Evolutionary conservation across 306 rosid genomes (phyloP).

Genomic region (Dryas alaskensis): DNA sequence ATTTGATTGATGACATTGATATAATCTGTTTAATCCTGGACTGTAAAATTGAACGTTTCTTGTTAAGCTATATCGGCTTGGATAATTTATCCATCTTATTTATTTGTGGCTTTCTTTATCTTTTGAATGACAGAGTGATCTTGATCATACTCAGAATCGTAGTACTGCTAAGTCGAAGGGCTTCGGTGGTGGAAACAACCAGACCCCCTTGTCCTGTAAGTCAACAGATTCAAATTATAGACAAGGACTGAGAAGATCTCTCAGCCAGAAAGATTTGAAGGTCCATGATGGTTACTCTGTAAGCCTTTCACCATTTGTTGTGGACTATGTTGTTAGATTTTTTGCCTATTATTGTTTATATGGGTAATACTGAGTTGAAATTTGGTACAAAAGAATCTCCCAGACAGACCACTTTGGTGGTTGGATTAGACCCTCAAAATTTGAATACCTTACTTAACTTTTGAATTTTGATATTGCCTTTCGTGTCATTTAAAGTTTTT

Average conservation of each 20-base stretch:
- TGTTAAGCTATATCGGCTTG: not conserved
- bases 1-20: not conserved
- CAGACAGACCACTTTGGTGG: not conserved
- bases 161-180: conserved; percentile 43
- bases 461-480: not conserved
- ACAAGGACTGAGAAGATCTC: conserved; percentile 63
- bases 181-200: conserved; percentile 42
- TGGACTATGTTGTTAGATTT: not conserved
- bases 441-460: not conserved
- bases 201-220: conserved; percentile 33
- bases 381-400: not conserved
- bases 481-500: conserved; percentile 11
- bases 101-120: conserved; percentile 11
- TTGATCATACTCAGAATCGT: conserved; percentile 57
- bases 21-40: not conserved
- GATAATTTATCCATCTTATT: not conserved
- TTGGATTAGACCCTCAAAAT: not conserved
- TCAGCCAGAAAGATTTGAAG: conserved; percentile 74
- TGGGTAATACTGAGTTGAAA: not conserved
- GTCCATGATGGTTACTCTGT: conserved; percentile 85
- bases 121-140: conserved; percentile 68
- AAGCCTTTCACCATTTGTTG: conserved; percentile 32
- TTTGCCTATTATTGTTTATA: conserved; percentile 7
- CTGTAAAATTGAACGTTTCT: not conserved
- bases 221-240: conserved; percentile 56